Evolutionary conservation across 1,139 yeast genomes (phyloP).

Genomic region (Nakaseomyces sp.): DNA sequence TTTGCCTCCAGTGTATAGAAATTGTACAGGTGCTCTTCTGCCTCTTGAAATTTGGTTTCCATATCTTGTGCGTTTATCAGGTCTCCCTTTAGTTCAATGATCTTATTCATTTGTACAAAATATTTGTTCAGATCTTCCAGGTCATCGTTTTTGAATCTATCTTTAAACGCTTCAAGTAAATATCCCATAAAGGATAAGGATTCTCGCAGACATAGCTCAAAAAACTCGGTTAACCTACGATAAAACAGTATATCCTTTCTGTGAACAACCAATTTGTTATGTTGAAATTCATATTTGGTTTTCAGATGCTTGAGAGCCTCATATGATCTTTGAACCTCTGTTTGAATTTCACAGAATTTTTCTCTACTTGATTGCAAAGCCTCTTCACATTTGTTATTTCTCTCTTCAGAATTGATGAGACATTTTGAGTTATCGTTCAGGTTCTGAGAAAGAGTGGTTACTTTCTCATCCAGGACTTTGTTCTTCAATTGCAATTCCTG

Average conservation of each 20-base stretch:
- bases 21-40: not conserved
- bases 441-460: not conserved
- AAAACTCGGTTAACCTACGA: not conserved
- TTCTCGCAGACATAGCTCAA: conserved; percentile 3
- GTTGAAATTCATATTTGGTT: conserved; percentile 9
- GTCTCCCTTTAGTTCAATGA: not conserved
- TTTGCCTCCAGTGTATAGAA: conserved; percentile 1
- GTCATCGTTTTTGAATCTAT: not conserved
- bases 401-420: conserved; percentile 8
- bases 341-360: conserved; percentile 10
- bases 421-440: not conserved
- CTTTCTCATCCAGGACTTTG: not conserved
- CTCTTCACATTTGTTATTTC: conserved; percentile 10
- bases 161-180: conserved; percentile 1
- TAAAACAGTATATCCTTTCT: conserved; percentile 1
- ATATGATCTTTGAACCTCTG: conserved; percentile 4
- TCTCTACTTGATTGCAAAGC: conserved; percentile 13
- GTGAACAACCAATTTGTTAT: conserved; percentile 2
- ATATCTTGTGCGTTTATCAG: not conserved
- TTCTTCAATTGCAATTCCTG: conserved; percentile 8
- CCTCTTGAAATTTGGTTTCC: not conserved
- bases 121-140: not conserved
- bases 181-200: conserved; percentile 4
- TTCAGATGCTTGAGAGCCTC: not conserved
- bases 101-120: conserved; percentile 1